A percentile compares a stretch with the other conserved stretches of the same genome.
These are phyloP conservation scores for Excoecaria agallocha DNA, from an alignment of 345 rosid genomes.

Conservation along the genomic window DNA sequence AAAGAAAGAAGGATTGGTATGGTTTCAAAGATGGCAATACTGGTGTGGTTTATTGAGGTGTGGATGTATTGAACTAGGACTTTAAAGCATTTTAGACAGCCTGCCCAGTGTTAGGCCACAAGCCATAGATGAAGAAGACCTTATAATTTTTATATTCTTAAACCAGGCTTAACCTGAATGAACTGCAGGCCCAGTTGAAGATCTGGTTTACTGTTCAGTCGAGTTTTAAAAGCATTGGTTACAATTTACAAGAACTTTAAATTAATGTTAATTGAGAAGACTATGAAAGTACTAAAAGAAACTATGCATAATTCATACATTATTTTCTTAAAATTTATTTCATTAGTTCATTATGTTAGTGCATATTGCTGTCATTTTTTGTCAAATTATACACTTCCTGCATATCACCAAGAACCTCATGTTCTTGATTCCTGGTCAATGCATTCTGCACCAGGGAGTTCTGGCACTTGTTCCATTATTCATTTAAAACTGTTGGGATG, in stretches of 20 bases:
- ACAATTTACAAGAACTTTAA: neutral
- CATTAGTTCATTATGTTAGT: neutral
- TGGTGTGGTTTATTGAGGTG: too few species aligned
- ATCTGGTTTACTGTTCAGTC: too few species aligned
- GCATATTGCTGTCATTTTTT: neutral
- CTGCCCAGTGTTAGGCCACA: too few species aligned
- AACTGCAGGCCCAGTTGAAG: too few species aligned
- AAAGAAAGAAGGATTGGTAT: too few species aligned
- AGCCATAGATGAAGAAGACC: too few species aligned
- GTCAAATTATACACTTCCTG: neutral
- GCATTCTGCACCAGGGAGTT: neutral
- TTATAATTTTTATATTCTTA: too few species aligned
- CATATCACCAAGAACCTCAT: neutral
- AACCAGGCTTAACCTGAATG: too few species aligned
- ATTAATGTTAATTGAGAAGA: neutral
- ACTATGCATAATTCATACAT: neutral
- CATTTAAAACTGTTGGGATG: neutral
- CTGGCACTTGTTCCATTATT: neutral
- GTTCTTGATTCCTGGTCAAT: neutral
- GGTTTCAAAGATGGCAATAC: too few species aligned
- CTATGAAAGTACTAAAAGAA: neutral
- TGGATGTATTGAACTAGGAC: too few species aligned
- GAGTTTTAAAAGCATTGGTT: neutral
- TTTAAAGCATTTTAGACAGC: too few species aligned
- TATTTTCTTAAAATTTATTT: neutral